These are phyloP conservation scores for Wallemia hederae DNA, from an alignment of 1,284 basidiomycete genomes.

Conservation along the genomic window DNA sequence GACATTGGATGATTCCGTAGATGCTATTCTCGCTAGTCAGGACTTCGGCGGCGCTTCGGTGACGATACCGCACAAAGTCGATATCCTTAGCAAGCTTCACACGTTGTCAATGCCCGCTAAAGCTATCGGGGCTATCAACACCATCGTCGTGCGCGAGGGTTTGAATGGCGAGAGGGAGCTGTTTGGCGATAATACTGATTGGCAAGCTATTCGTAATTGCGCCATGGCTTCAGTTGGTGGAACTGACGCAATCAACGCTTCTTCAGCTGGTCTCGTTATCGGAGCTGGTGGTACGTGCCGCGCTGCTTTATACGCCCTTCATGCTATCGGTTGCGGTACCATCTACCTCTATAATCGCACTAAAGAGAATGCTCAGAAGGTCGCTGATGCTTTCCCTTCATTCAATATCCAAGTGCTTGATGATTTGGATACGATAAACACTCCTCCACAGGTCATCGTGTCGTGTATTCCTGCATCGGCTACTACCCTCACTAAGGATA, in stretches of 20 bases:
- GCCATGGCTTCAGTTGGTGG: slow-evolving; percentile 15
- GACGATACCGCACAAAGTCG: slow-evolving; percentile 76
- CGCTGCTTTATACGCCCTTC: slow-evolving; percentile 65
- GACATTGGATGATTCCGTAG: slow-evolving; percentile 33
- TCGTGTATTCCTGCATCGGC: slow-evolving; percentile 58
- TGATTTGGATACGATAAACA: slow-evolving; percentile 26
- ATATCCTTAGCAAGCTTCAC: slow-evolving; percentile 51
- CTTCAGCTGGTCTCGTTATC: slow-evolving; percentile 37
- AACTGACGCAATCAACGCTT: slow-evolving; percentile 15
- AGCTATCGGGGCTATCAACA: slow-evolving; percentile 74
- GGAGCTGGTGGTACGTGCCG: slow-evolving; percentile 78
- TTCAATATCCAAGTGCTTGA: slow-evolving; percentile 33
- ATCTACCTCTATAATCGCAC: slow-evolving; percentile 75
- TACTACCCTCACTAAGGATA: slow-evolving; percentile 19
- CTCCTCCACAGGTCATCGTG: slow-evolving; percentile 38
- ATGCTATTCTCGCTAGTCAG: slow-evolving; percentile 28
- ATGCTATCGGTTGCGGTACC: slow-evolving; percentile 30
- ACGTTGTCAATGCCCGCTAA: slow-evolving; percentile 44
- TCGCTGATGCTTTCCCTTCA: slow-evolving; percentile 36
- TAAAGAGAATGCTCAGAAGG: slow-evolving; percentile 31
- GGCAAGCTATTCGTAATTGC: slow-evolving; percentile 46
- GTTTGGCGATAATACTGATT: slow-evolving; percentile 76
- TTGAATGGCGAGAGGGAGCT: slow-evolving; percentile 26
- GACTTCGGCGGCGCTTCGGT: slow-evolving; percentile 86
- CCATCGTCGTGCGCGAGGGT: slow-evolving; percentile 31